phyloP scores from a whole-genome alignment of 768 basidiomycete genomes.

The Termitomyces sp. region DNA sequence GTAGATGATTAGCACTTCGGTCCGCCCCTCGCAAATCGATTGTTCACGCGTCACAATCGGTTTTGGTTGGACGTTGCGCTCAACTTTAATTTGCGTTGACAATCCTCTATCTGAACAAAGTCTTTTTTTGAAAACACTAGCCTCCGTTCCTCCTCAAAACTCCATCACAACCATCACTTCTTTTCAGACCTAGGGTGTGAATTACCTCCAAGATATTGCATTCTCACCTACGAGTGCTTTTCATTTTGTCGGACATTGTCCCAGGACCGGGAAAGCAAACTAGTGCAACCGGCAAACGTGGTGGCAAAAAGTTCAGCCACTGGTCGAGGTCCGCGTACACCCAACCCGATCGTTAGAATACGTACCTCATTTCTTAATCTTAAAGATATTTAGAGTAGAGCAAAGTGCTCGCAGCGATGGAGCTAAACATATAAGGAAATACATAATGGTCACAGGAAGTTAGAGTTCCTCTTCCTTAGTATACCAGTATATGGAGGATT shows the following conservation, averaged over 20 bases:
- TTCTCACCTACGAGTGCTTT: not conserved
- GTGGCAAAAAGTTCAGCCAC: not conserved
- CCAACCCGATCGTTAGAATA: not conserved
- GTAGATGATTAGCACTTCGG: not conserved
- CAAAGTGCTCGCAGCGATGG: not conserved
- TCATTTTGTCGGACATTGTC: not conserved
- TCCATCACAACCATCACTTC: not conserved
- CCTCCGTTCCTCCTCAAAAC: not conserved
- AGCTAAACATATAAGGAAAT: not conserved
- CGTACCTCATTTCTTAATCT: not conserved
- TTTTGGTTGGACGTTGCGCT: not conserved
- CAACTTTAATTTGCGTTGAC: not conserved
- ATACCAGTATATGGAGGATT: not conserved
- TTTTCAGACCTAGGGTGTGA: no score
- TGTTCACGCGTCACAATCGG: not conserved
- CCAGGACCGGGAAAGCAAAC: not conserved
- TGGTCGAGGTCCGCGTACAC: not conserved
- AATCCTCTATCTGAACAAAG: not conserved
- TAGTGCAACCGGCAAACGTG: not conserved
- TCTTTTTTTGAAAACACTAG: not conserved
- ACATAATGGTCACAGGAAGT: not conserved
- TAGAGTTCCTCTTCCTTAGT: not conserved
- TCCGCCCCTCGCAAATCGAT: not conserved
- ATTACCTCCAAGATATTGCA: not conserved
- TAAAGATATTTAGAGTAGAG: not conserved